A percentile compares a stretch with the other conserved stretches of the same genome.
These are phyloP conservation scores for Yamadazyma atlantica DNA, from an alignment of 1,139 yeast genomes.

Conservation along the genomic window DNA sequence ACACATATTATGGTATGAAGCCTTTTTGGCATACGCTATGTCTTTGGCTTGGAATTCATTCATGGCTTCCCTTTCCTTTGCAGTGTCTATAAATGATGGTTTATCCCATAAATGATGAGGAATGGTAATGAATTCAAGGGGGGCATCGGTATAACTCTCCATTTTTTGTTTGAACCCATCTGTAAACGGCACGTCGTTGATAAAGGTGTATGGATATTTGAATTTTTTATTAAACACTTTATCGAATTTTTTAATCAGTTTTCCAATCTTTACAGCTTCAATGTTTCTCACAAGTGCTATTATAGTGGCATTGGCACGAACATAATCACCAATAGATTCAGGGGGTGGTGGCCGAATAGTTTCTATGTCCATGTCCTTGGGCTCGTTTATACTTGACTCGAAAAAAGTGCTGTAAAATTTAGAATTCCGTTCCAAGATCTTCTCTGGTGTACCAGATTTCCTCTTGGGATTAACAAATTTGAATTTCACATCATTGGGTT, in stretches of 20 bases:
- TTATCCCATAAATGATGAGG: slow-evolving; percentile 61
- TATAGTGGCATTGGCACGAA: slow-evolving; percentile 70
- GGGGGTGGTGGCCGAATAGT: slow-evolving; percentile 34
- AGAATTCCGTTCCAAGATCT: slow-evolving; percentile 33
- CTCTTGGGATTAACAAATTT: slow-evolving; percentile 30
- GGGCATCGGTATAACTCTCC: slow-evolving; percentile 43
- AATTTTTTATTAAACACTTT: slow-evolving; percentile 64
- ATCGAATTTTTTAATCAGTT: slow-evolving; percentile 61
- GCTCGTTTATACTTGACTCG: slow-evolving; percentile 40
- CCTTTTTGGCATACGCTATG: slow-evolving; percentile 61
- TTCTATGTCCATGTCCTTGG: slow-evolving; percentile 45
- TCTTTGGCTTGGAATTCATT: slow-evolving; percentile 39
- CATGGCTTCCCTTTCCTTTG: slow-evolving; percentile 40
- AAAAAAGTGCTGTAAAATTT: slow-evolving; percentile 33
- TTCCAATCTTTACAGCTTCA: slow-evolving; percentile 50
- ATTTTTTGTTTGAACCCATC: slow-evolving; percentile 52
- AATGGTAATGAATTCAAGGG: slow-evolving; percentile 58
- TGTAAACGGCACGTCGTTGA: slow-evolving; percentile 69
- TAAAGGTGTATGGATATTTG: slow-evolving; percentile 76
- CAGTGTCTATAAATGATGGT: slow-evolving; percentile 55
- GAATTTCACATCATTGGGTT: slow-evolving; percentile 33
- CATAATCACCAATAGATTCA: slow-evolving; percentile 26
- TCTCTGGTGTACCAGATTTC: slow-evolving; percentile 27
- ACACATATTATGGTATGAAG: slow-evolving; percentile 81
- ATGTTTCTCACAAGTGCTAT: slow-evolving; percentile 67